A percentile compares a stretch with the other conserved stretches of the same genome.
Evolutionary conservation across 2,329 filamentous ascomycete species (phyloP).

Genomic region (Aspergillus terreus): DNA sequence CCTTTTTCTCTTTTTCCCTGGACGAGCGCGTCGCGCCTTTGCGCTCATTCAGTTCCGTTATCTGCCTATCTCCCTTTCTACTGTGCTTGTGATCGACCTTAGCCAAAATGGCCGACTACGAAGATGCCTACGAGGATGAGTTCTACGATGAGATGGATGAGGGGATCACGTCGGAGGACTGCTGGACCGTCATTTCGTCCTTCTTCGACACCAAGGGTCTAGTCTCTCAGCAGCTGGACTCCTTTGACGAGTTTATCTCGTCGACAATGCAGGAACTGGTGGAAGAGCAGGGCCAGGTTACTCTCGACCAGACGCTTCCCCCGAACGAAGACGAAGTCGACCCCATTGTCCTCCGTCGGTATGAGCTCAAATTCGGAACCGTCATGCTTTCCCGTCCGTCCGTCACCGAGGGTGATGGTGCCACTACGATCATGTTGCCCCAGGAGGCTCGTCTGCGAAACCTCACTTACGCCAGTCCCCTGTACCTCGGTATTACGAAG

Average conservation of each 20-base stretch:
- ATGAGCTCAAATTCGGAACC: slow-evolving; percentile 90
- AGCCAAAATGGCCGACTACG: slow-evolving; percentile 52
- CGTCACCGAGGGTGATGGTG: slow-evolving; percentile 89
- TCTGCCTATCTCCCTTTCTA: slow-evolving; percentile 1
- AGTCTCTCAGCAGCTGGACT: slow-evolving; percentile 96
- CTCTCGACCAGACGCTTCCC: slow-evolving; percentile 88
- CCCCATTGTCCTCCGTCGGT: slow-evolving; percentile 80
- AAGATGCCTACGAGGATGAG: slow-evolving; percentile 65
- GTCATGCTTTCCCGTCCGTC: slow-evolving; percentile 86
- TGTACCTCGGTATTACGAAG: slow-evolving; percentile 85
- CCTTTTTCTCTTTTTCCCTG: slow-evolving; percentile 11
- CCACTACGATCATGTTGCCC: slow-evolving; percentile 77
- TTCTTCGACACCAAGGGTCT: slow-evolving; percentile 97
- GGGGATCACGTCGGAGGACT: slow-evolving; percentile 91
- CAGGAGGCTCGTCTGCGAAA: slow-evolving; percentile 96
- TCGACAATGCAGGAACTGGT: slow-evolving; percentile 94
- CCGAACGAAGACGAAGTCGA: slow-evolving; percentile 67
- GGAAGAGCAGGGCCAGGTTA: slow-evolving; percentile 83
- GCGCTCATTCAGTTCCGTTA: slow-evolving; percentile 13
- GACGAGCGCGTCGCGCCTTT: slow-evolving; percentile 24
- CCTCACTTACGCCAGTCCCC: slow-evolving; percentile 86
- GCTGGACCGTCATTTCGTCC: slow-evolving; percentile 94
- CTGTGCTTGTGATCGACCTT: slow-evolving; percentile 9
- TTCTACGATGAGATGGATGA: slow-evolving; percentile 66
- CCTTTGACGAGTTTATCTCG: slow-evolving; percentile 94